Evolutionary conservation across 805 yeast species (phyloP), one percentile per base, ranked within the genome.

Genomic region (Maudiozyma serrabonitensis): DNA sequence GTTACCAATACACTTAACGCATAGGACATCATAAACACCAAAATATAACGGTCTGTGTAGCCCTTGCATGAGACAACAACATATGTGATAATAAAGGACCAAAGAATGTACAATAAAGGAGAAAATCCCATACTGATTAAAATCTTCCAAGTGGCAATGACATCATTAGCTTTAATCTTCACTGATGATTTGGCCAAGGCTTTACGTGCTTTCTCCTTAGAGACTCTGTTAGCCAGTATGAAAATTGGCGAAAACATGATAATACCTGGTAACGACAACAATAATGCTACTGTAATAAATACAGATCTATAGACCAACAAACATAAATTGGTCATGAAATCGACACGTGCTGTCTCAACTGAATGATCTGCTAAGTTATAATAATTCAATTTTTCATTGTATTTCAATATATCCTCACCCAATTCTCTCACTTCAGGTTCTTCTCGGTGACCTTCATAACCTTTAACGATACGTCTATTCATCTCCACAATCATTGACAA

Each of bases 121-220:
- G 97, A 95, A 48, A 87, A 69, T 5, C 91, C 95, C 78, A 93
- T 77, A 34, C 90, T 81, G 39, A 91, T 88, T 54, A 93, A 72
- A 44, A 93, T 83, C 67, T 93, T 93, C 99, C 99, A 93, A 1
- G 98, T 90, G 1, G 98, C 98, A 52, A 93, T 78, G 25, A 93
- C 97, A 66, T 93, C 99, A 50, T 81, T 84, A 16, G 95, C 99
- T 61, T 82, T 81, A 52, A 93, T 82, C 64, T 93, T 93, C 21
- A 93, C 99, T 0, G 89, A 76, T 0, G 97, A 89, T 7, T 77
- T 82, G 11, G 89, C 90, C 52, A 93, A 73, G 0, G 98, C 99
- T 44, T 79, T 76, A 50, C 68, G 72, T 32, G 91, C 88, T 67
- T 90, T 89, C 51, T 74, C 73, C 42, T 73, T 75, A 9, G 96